Evolutionary conservation across 139 green algal genomes (phyloP), one percentile per base, ranked within the genome.

Genomic region (Haematococcus sp.): DNA sequence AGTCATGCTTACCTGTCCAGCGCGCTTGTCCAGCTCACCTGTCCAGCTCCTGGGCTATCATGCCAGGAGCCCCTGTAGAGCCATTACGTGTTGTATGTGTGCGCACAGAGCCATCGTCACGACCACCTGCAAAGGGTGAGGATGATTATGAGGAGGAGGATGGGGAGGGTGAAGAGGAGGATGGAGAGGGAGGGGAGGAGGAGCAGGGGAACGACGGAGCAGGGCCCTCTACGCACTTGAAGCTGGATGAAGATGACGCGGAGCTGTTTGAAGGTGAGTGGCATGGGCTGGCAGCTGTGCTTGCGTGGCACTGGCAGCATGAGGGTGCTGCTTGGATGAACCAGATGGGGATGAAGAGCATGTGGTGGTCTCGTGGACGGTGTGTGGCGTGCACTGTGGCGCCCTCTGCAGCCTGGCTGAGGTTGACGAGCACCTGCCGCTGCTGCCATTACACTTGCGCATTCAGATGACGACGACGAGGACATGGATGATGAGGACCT

Each of bases 401-500:
- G n/a, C n/a, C n/a, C n/a, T n/a, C n/a, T n/a, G n/a, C n/a, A n/a
- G 54, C 54, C 11, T 61, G 54, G 5, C 5, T 5, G 17, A 61
- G 54, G 54, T 22, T 61, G 54, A n/a, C 11, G 15, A 61, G 27
- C 54, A 16, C 17, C 16, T 31, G 54, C 22, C 27, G 54, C 54
- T 63, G 55, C 20, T 63, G 55, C 22, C 15, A 49, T 49, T 49
- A 11, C 40, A 7, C 40, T 49, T 49, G 7, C 11, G 40, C 40
- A 19, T 49, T 49, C 40, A 49, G 56, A 71, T 46, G 66, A 74
- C 43, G 66, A 74, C 4, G 64, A 79, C 25, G 73, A 54, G 25
- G 71, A 78, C 34, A 25, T 77, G 23, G 72, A 77, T 52, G 58
- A 75, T 20, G 68, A 80, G 0, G 65, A 83, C 70, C 61, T 83